Base-by-base conservation (phyloP, 352 stramenopile genomes). In the Bremia lactucae region DNA sequence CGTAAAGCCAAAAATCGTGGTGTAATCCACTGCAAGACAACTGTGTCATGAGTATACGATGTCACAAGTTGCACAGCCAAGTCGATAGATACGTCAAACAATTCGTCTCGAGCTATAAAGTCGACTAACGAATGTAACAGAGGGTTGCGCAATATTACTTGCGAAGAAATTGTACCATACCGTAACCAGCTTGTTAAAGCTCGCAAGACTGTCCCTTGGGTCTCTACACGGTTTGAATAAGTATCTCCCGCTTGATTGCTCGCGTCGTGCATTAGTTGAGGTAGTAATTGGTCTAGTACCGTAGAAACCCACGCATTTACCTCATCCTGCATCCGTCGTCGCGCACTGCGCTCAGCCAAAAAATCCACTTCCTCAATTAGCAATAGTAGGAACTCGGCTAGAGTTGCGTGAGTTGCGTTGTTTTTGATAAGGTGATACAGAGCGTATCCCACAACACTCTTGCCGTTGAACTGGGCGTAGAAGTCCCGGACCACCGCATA, bases 51-150 rank as follows among this genome's bases (percentile, higher is more conserved):
- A 10, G 65, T 50, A 58, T 79, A 91, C 31, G 62, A 71, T 9
- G 58, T 60, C 29, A 94, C 72, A 7, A 95, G 33, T 36, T 91
- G 74, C 16, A 95, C 75, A 9, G 86, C 50, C 16, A 94, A 52
- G 38, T 95, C 85, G 6, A 94, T 77, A 6, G 74, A 55, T 2
- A 67, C 75, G 39, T 95, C 83, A 37, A 94, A 94, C 6, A 95
- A 59, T 22, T 90, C 79, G 20, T 87, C 77, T 24, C 75, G 62
- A 14, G 47, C 52, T 9, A 90, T 39, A 40, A 88, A 88, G 24
- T 48, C 57, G 2, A 83, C 19, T 22, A 89, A 48, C 19, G 73
- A 82, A 46, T 85, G 76, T 35, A 88, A 31, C 21, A 93, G 44
- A 7, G 73, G 61, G 48, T 87, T 93, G 29, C 61, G 55, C 10